phyloP scores from a whole-genome alignment of 2,329 filamentous ascomycete genomes.

The Alternaria sp. region DNA sequence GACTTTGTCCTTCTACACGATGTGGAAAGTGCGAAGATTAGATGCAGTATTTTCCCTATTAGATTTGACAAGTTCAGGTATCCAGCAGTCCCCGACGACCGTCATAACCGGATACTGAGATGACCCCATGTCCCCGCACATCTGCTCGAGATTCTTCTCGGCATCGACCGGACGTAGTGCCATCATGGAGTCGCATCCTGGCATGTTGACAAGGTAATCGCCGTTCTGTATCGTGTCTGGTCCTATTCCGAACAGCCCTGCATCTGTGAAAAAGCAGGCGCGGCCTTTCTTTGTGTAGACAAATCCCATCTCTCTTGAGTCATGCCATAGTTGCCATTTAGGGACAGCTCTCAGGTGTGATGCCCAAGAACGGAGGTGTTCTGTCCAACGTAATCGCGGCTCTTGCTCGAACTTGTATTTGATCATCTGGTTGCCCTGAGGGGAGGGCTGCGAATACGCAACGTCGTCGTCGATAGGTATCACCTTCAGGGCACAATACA shows the following conservation, averaged over 20 bases:
- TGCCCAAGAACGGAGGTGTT: too few relatives aligned
- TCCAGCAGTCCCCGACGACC: background rate
- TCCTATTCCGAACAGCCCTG: background rate
- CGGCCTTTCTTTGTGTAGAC: background rate
- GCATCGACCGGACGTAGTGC: background rate
- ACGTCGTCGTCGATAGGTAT: background rate
- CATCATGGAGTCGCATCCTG: background rate
- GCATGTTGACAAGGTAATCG: background rate
- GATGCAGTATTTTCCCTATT: background rate
- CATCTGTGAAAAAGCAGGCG: background rate
- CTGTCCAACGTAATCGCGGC: too few relatives aligned
- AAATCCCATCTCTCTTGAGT: too few relatives aligned
- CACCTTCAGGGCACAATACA: background rate
- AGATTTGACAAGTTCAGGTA: background rate
- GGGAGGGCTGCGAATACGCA: background rate
- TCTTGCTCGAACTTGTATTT: too few relatives aligned
- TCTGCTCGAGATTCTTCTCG: fast-evolving
- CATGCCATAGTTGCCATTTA: too few relatives aligned
- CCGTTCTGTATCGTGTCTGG: background rate
- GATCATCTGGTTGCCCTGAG: too few relatives aligned
- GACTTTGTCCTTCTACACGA: background rate
- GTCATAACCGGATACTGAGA: background rate
- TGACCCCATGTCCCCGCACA: fast-evolving
- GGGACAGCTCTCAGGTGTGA: too few relatives aligned
- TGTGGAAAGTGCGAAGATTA: background rate